Evolutionary conservation across 140 eudicot genomes (phyloP).

Genomic region (Flaveria floridana): DNA sequence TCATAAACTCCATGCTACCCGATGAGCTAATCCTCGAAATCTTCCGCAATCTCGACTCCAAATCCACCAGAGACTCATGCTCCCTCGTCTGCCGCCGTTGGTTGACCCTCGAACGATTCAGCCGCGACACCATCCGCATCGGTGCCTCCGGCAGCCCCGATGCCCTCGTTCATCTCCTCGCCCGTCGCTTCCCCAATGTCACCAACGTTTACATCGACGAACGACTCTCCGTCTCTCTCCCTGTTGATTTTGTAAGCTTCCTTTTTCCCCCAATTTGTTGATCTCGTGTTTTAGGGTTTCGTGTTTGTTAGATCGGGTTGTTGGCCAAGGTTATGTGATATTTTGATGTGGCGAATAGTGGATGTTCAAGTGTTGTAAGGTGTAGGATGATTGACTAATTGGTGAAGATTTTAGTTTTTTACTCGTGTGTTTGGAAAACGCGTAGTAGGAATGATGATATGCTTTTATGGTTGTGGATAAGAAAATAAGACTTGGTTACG

Average conservation of each 20-base stretch:
- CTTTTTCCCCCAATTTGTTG: not conserved
- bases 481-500: too few species aligned
- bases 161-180: slow-evolving; percentile 49
- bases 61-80: slow-evolving; percentile 65
- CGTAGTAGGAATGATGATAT: too few species aligned
- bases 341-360: too few species aligned
- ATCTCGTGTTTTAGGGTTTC: slow-evolving; percentile 9
- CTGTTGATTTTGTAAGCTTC: slow-evolving; percentile 51
- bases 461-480: too few species aligned
- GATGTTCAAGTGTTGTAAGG: too few species aligned
- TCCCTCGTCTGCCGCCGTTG: slow-evolving; percentile 89
- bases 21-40: slow-evolving; percentile 77
- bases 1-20: slow-evolving; percentile 58
- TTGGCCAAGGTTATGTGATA: too few species aligned
- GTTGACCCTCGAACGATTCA: slow-evolving; percentile 65
- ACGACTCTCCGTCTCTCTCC: slow-evolving; percentile 63
- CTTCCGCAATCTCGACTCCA: slow-evolving; percentile 49
- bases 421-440: too few species aligned
- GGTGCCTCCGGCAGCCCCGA: slow-evolving; percentile 84
- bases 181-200: slow-evolving; percentile 59
- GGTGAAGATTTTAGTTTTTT: too few species aligned
- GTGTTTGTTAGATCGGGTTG: not conserved
- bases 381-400: too few species aligned
- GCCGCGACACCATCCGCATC: slow-evolving; percentile 80
- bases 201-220: slow-evolving; percentile 65